Conservation (phyloP, 2,329 filamentous ascomycete genomes). For the Xylaria arbuscula region DNA sequence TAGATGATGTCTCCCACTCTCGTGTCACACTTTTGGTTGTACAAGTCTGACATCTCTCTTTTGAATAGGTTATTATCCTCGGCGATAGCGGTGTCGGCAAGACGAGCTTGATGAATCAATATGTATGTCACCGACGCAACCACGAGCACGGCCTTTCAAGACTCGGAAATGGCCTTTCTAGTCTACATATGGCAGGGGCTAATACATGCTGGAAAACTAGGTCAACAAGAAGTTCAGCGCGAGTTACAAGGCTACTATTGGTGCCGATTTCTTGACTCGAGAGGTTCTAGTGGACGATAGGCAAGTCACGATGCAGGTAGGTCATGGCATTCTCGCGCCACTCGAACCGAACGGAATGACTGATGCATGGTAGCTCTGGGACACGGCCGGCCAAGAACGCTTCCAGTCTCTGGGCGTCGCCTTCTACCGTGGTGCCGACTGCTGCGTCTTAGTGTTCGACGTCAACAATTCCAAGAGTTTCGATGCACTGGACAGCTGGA, state of each 20-base stretch:
- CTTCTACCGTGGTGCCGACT: slow-evolving; percentile 97
- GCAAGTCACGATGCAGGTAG: slow-evolving; percentile 97
- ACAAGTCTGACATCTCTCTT: slow-evolving; percentile 10
- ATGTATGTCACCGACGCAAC: slow-evolving; percentile 72
- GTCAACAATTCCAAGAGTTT: slow-evolving; percentile 99
- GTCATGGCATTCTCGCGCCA: slow-evolving; percentile 30
- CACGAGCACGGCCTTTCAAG: slow-evolving; percentile 1
- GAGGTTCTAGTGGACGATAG: slow-evolving; percentile 97
- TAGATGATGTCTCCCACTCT: slow-evolving; percentile 53
- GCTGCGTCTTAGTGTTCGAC: slow-evolving; percentile 97
- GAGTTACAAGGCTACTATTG: slow-evolving; percentile 99
- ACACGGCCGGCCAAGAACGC: slow-evolving; percentile 95
- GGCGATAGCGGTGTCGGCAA: slow-evolving; percentile 99
- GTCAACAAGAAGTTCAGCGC: slow-evolving; percentile 99
- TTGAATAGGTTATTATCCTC: slow-evolving; percentile 89
- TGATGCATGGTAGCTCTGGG: slow-evolving; percentile 78
- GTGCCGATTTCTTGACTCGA: slow-evolving; percentile 97
- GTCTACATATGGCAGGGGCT: slow-evolving; percentile 5
- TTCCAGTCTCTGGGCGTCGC: slow-evolving; percentile 98
- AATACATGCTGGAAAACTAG: slow-evolving; percentile 58
- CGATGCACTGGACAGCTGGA: slow-evolving; percentile 97
- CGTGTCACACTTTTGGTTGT: not conserved
- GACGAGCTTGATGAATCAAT: slow-evolving; percentile 99
- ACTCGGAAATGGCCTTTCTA: slow-evolving; percentile 1
- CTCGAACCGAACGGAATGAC: slow-evolving; percentile 34